These are phyloP conservation scores for Pogostemon cablin DNA, from an alignment of 257 asterid species.

Conservation along the genomic window DNA sequence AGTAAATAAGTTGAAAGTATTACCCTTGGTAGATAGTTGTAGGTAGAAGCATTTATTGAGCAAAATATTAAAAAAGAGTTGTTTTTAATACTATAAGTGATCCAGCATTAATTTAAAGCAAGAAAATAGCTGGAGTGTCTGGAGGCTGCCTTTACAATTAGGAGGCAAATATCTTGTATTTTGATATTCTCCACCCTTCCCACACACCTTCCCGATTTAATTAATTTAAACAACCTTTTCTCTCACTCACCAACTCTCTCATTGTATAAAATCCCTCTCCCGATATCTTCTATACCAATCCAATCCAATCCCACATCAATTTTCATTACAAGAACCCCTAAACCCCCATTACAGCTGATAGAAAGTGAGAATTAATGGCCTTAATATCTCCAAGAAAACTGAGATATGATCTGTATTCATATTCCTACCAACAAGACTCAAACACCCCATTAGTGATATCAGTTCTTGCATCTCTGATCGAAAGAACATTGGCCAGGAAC, in stretches of 20 bases:
- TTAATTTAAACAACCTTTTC: slow-evolving; percentile 24
- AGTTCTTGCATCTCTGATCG: slow-evolving; percentile 87
- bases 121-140: slow-evolving; percentile 68
- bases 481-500: slow-evolving; percentile 74
- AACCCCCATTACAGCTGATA: neutral
- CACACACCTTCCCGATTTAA: slow-evolving; percentile 55
- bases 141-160: slow-evolving; percentile 52
- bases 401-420: slow-evolving; percentile 71
- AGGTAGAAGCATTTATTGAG: slow-evolving; percentile 11
- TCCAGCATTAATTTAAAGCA: slow-evolving; percentile 40
- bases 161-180: slow-evolving; percentile 77
- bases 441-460: slow-evolving; percentile 79
- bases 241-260: slow-evolving; percentile 34
- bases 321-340: slow-evolving; percentile 9
- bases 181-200: slow-evolving; percentile 60
- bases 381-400: slow-evolving; percentile 80
- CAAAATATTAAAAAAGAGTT: neutral
- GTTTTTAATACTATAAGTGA: slow-evolving; percentile 29
- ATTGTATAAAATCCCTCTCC: slow-evolving; percentile 32
- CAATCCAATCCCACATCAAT: slow-evolving; percentile 21
- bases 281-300: neutral
- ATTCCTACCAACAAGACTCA: slow-evolving; percentile 55
- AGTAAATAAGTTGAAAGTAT: slow-evolving; percentile 2
- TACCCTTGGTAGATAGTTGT: slow-evolving; percentile 23
- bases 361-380: slow-evolving; percentile 46